Evolutionary conservation across 805 yeast genomes (phyloP), one percentile per base, ranked within the genome.

Genomic region (Tetrapisispora phaffii): DNA sequence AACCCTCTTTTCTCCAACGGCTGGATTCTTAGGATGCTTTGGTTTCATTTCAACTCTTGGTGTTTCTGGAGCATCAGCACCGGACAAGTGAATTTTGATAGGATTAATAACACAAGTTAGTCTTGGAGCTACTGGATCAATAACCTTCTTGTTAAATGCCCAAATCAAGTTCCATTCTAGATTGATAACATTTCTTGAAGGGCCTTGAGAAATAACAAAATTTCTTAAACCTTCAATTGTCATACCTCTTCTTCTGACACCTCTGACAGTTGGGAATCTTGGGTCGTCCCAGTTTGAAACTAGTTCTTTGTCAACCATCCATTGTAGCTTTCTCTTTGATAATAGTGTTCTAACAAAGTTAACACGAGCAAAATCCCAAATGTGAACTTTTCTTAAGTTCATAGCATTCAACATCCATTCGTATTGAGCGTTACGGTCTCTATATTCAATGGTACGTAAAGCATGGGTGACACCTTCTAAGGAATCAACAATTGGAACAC

Each of bases 201-300:
- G 99, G 59, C 99, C 99, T 73, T 93, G 97, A 42, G 95, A 77
- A 50, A 93, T 74, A 54, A 93, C 85, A 59, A 93, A 93, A 75
- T 85, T 85, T 69, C 90, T 80, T 66, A 93, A 79, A 54, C 97
- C 99, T 72, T 93, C 97, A 51, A 93, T 94, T 34, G 96, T 80
- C 99, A 93, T 93, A 73, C 99, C 99, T 74, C 99, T 85, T 76
- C 98, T 82, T 74, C 97, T 86, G 44, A 90, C 96, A 73, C 99
- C 99, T 69, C 97, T 82, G 34, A 93, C 96, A 39, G 99, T 93
- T 56, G 99, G 99, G 87, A 93, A 93, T 68, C 99, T 79, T 57
- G 99, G 98, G 68, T 93, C 99, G 62, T 93, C 97, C 99, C 99
- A 93, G 71, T 87, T 88, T 21, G 76, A 59, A 47, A 93, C 99